Evolutionary conservation across 2,329 filamentous ascomycete genomes (phyloP).

Genomic region (Aspergillus sp.): DNA sequence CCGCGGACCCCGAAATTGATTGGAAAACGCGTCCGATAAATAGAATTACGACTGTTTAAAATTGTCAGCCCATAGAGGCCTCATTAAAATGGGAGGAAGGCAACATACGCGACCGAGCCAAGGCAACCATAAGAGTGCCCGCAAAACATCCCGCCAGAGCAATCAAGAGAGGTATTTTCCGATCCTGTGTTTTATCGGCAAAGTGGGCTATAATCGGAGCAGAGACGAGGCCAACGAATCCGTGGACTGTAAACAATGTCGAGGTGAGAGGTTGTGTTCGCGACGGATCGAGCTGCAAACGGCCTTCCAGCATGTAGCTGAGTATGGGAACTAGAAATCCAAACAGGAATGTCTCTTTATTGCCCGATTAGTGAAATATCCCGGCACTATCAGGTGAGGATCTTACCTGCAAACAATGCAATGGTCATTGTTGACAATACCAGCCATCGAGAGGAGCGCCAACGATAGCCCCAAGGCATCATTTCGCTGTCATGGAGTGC

Average conservation of each 20-base stretch:
- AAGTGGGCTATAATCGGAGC: constrained; percentile 23
- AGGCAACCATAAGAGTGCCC: constrained; percentile 21
- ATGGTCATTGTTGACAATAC: constrained; percentile 17
- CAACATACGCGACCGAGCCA: constrained; percentile 11
- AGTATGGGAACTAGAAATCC: constrained; percentile 28
- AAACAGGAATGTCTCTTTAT: constrained; percentile 26
- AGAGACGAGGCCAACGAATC: constrained; percentile 15
- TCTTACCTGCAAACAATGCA: constrained; percentile 15
- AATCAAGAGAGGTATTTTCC: constrained; percentile 18
- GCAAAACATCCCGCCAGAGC: constrained; percentile 17
- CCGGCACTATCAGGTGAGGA: constrained; percentile 15
- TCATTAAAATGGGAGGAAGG: constrained; percentile 13
- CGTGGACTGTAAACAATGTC: constrained; percentile 19
- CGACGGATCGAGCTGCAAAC: constrained; percentile 16
- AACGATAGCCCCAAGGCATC: constrained; percentile 12
- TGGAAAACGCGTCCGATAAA: constrained; percentile 25
- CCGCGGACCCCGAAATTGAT: constrained; percentile 19
- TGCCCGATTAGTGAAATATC: constrained; percentile 18
- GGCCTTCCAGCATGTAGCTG: constrained; percentile 24
- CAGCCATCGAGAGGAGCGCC: constrained; percentile 16
- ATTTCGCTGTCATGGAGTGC: too few relatives aligned
- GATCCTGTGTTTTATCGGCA: constrained; percentile 19
- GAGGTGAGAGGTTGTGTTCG: constrained; percentile 20
- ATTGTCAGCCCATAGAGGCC: constrained; percentile 7
- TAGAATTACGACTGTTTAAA: constrained; percentile 15